Evolutionary conservation across 2,329 filamentous ascomycete species (phyloP).

Genomic region (Colletotrichum sansevieriae): DNA sequence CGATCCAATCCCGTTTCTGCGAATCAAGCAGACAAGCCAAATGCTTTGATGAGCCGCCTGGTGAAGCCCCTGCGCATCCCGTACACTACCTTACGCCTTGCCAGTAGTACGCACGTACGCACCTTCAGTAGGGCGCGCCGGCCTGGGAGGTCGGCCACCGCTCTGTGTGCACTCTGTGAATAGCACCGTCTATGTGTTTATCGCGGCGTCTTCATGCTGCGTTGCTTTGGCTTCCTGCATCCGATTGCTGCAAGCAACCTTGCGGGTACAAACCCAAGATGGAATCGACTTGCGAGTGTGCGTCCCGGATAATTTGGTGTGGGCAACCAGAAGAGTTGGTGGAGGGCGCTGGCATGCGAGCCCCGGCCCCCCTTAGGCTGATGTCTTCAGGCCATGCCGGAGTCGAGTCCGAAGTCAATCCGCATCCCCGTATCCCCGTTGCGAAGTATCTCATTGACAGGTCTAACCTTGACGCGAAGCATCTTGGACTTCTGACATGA

Average conservation of each 20-base stretch:
- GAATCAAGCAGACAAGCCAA: neutral
- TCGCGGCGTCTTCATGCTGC: conserved; percentile 7
- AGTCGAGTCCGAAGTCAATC: conserved; percentile 45
- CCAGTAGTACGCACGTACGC: neutral
- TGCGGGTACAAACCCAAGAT: conserved; percentile 3
- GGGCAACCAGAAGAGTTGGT: neutral
- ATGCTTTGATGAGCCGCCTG: neutral
- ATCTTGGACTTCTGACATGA: conserved; percentile 35
- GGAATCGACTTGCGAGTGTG: neutral
- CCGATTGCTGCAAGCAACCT: conserved; percentile 18
- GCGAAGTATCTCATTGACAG: conserved; percentile 27
- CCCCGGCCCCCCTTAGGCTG: conserved; percentile 22
- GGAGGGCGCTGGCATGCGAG: neutral
- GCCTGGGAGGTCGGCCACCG: conserved; percentile 6
- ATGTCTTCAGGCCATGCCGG: conserved; percentile 42
- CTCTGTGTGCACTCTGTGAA: neutral
- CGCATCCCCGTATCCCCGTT: conserved; percentile 2
- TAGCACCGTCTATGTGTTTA: conserved; percentile 2
- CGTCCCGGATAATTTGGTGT: neutral
- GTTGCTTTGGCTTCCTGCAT: neutral
- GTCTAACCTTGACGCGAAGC: conserved; percentile 32
- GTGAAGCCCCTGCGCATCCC: neutral
- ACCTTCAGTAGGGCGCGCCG: neutral
- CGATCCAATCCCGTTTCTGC: neutral
- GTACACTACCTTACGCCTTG: neutral